phyloP scores from a whole-genome alignment of 202 grass and related monocot genomes.

The Schoenoplectus tabernaemontani region DNA sequence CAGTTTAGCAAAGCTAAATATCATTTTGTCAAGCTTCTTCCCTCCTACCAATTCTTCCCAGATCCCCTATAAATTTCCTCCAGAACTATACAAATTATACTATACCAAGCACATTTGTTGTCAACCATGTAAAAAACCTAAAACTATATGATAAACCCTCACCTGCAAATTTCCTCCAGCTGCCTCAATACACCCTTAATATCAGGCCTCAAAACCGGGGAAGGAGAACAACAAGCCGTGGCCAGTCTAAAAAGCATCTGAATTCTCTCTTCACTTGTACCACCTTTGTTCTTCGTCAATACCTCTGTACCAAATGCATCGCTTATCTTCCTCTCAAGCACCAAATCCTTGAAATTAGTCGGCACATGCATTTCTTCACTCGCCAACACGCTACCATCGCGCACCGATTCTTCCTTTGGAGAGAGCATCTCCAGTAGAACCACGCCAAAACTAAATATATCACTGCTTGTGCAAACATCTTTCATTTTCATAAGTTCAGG shows the following conservation, averaged over 20 bases:
- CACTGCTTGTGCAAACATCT: constrained; percentile 56
- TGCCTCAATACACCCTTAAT: constrained; percentile 48
- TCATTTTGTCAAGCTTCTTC: constrained; percentile 9
- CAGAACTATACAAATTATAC: constrained; percentile 21
- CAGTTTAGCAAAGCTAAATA: background rate
- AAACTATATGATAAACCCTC: background rate
- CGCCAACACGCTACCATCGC: constrained; percentile 22
- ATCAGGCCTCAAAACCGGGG: constrained; percentile 65
- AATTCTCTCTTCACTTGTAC: constrained; percentile 46
- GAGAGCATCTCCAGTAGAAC: constrained; percentile 91
- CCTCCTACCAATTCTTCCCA: background rate
- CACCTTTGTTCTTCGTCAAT: constrained; percentile 55
- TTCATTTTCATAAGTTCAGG: constrained; percentile 85
- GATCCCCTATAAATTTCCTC: background rate
- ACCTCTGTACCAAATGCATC: constrained; percentile 54
- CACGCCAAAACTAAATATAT: constrained; percentile 85
- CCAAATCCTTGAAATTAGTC: constrained; percentile 58
- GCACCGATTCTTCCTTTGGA: constrained; percentile 58
- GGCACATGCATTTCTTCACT: constrained; percentile 62
- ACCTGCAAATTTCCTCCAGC: constrained; percentile 53
- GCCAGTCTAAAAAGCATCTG: constrained; percentile 54
- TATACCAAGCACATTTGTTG: constrained; percentile 9
- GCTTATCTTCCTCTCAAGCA: constrained; percentile 84
- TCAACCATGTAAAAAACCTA: background rate
- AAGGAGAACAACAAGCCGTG: constrained; percentile 75